phyloP scores from a whole-genome alignment of 257 asterid genomes.

The Fraxinus anomala region DNA sequence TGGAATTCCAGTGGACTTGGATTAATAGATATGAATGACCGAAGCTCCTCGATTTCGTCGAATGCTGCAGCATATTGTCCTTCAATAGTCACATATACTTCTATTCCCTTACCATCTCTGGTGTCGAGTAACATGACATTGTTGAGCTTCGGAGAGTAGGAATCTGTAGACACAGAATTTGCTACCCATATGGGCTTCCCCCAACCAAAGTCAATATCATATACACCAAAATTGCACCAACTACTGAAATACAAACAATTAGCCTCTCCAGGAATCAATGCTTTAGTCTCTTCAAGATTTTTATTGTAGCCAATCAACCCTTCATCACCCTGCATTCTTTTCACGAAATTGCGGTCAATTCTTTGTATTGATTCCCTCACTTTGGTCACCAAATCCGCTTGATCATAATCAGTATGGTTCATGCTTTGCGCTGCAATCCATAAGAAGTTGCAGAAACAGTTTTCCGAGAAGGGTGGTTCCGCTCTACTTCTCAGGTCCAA shows the following conservation, averaged over 20 bases:
- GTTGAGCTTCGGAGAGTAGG: not conserved
- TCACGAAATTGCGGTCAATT: not conserved
- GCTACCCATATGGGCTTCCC: constrained; percentile 29
- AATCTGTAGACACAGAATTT: not conserved
- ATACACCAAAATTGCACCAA: constrained; percentile 36
- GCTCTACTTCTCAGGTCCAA: constrained; percentile 28
- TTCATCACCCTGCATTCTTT: not conserved
- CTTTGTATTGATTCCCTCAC: constrained; percentile 8
- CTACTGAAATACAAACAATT: constrained; percentile 27
- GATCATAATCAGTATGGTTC: not conserved
- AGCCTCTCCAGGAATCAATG: constrained; percentile 1
- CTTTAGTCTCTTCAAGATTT: not conserved
- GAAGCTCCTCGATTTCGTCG: constrained; percentile 15
- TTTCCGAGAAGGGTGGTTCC: constrained; percentile 15
- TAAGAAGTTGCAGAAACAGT: constrained; percentile 29
- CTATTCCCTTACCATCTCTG: constrained; percentile 31
- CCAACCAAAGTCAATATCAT: constrained; percentile 49
- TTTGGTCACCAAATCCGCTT: not conserved
- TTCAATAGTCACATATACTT: constrained; percentile 34
- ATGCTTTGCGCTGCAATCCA: not conserved
- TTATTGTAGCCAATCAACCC: constrained; percentile 3
- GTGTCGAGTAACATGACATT: constrained; percentile 5
- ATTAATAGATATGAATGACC: not conserved
- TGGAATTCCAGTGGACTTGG: not conserved
- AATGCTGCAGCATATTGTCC: constrained; percentile 26